A percentile compares a stretch with the other conserved stretches of the same genome.
phyloP scores from a whole-genome alignment of 163 green algal genomes.

The Chlorella variabilis region DNA sequence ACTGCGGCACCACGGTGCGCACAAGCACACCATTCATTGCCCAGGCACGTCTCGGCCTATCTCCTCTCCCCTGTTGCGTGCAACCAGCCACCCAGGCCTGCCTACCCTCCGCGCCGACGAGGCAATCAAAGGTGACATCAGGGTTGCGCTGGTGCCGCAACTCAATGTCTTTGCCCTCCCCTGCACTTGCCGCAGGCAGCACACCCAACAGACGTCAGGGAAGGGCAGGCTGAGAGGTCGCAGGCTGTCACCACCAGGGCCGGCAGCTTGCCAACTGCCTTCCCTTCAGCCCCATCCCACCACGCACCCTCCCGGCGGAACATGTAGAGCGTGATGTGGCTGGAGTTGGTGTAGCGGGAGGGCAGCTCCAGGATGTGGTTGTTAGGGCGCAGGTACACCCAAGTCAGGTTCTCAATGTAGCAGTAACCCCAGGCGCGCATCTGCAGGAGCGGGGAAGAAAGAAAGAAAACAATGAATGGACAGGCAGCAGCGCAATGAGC shows the following conservation, averaged over 20 bases:
- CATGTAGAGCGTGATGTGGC: conserved; percentile 92
- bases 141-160: conserved; percentile 92
- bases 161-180: conserved; percentile 84
- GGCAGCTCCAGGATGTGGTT: conserved; percentile 66
- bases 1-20: too few relatives aligned
- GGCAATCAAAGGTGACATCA: conserved; percentile 89
- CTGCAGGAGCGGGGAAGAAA: conserved; percentile 19
- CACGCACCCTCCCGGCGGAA: conserved; percentile 80
- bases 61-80: too few relatives aligned
- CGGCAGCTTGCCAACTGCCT: too few relatives aligned
- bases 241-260: not conserved
- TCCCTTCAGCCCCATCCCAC: too few relatives aligned
- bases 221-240: not conserved
- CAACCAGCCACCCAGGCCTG: not conserved
- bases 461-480: not conserved
- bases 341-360: conserved; percentile 50
- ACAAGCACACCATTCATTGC: too few relatives aligned
- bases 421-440: conserved; percentile 74
- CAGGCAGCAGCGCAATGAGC: not conserved
- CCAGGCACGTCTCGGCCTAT: too few relatives aligned
- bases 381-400: conserved; percentile 81
- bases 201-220: not conserved
- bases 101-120: conserved; percentile 26
- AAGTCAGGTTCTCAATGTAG: conserved; percentile 97
- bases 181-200: conserved; percentile 8